A percentile compares a stretch with the other conserved stretches of the same genome.
These are phyloP conservation scores for Backusella westeae DNA, from an alignment of 192 early-diverging fungal genomes.

Conservation along the genomic window DNA sequence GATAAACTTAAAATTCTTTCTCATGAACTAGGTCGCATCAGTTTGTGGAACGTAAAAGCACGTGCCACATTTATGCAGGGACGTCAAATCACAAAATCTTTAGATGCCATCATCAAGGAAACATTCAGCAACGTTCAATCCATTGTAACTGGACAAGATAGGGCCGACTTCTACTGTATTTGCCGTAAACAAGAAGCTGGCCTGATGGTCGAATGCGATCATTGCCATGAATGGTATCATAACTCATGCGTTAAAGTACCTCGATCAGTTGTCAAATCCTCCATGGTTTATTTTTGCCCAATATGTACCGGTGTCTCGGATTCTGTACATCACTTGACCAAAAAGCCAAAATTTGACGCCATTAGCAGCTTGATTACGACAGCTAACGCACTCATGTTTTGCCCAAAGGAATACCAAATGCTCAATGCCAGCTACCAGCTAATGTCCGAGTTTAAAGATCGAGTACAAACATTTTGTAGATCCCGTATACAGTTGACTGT, in stretches of 20 bases:
- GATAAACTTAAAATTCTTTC: not conserved
- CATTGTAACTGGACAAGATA: not conserved
- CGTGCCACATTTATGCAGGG: conserved; percentile 6
- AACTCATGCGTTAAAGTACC: conserved; percentile 51
- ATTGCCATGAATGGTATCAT: conserved; percentile 69
- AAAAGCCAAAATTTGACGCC: conserved; percentile 34
- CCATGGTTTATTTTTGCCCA: conserved; percentile 53
- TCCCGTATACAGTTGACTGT: conserved; percentile 24
- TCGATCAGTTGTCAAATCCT: conserved; percentile 40
- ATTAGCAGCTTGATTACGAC: conserved; percentile 39
- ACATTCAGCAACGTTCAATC: not conserved
- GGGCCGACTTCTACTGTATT: conserved; percentile 49
- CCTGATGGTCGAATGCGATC: conserved; percentile 68
- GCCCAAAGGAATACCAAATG: conserved; percentile 34
- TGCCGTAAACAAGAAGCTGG: conserved; percentile 60
- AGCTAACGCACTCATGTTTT: conserved; percentile 41
- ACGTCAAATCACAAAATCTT: not conserved
- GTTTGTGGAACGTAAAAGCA: conserved; percentile 8
- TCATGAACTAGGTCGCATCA: not conserved
- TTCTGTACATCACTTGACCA: conserved; percentile 30
- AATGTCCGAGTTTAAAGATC: conserved; percentile 11
- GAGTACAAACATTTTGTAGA: conserved; percentile 29
- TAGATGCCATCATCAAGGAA: not conserved
- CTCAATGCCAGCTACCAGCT: conserved; percentile 10
- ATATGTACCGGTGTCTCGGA: conserved; percentile 39